A percentile compares a stretch with the other conserved stretches of the same genome.
Conservation (phyloP, 2,329 filamentous ascomycete genomes). For the Polytolypa hystricis region DNA sequence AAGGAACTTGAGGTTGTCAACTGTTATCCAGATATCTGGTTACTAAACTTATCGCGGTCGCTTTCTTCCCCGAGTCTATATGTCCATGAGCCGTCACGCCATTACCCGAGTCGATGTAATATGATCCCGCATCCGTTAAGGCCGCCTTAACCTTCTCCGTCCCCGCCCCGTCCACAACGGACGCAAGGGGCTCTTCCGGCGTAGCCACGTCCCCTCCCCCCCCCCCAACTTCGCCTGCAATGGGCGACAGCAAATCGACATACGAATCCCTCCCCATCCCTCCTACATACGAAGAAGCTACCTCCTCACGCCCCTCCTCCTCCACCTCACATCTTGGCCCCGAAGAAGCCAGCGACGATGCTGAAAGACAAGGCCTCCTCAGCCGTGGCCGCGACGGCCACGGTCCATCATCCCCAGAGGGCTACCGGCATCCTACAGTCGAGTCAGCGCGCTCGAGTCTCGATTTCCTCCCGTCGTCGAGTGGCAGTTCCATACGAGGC, state of each 20-base stretch:
- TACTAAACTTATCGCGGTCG: too few species aligned
- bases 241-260: constrained; percentile 44
- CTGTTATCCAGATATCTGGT: too few species aligned
- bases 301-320: constrained; percentile 46
- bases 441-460: constrained; percentile 61
- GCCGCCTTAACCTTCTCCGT: constrained; percentile 14
- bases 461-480: constrained; percentile 44
- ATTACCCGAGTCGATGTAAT: too few species aligned
- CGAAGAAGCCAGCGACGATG: constrained; percentile 55
- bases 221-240: constrained; percentile 18
- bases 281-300: constrained; percentile 73
- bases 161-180: not conserved
- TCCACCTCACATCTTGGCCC: constrained; percentile 39
- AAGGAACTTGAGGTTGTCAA: too few species aligned
- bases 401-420: constrained; percentile 25
- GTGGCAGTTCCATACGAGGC: constrained; percentile 42
- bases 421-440: constrained; percentile 69
- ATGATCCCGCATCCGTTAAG: constrained; percentile 24
- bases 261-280: constrained; percentile 63
- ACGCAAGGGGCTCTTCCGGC: constrained; percentile 22
- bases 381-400: constrained; percentile 37
- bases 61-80: too few species aligned
- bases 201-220: too few species aligned
- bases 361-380: constrained; percentile 68
- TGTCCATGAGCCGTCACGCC: too few species aligned